Percentiles rank a stretch among this genome's conserved stretches.
phyloP scores from a whole-genome alignment of 2,329 filamentous ascomycete genomes.

The Blumeriella jaapii region DNA sequence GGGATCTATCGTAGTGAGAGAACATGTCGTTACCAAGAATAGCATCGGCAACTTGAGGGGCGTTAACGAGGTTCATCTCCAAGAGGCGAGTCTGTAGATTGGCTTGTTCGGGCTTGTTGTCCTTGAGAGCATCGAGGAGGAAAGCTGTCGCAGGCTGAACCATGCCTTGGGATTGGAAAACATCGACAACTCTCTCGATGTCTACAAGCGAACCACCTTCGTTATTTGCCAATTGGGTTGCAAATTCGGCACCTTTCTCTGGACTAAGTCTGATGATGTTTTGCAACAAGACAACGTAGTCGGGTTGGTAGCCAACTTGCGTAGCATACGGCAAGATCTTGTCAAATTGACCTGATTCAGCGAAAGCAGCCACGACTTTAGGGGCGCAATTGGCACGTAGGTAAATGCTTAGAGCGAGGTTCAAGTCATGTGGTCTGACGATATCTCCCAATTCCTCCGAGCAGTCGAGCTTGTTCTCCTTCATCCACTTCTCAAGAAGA shows the following conservation, averaged over 20 bases:
- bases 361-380: conserved; percentile 91
- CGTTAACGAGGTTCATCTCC: conserved; percentile 96
- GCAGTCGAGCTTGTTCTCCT: conserved; percentile 88
- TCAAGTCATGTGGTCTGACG: conserved; percentile 78
- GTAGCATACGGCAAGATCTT: conserved; percentile 89
- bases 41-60: conserved; percentile 93
- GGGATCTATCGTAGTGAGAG: conserved; percentile 84
- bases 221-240: conserved; percentile 80
- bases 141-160: conserved; percentile 97
- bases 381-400: conserved; percentile 80
- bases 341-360: conserved; percentile 92
- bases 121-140: conserved; percentile 86
- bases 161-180: conserved; percentile 97
- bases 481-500: conserved; percentile 94
- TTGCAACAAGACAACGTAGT: conserved; percentile 84
- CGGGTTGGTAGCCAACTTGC: conserved; percentile 80
- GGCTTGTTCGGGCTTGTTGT: conserved; percentile 88
- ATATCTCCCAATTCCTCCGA: conserved; percentile 95
- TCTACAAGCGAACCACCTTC: conserved; percentile 82
- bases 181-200: conserved; percentile 87
- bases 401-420: conserved; percentile 80
- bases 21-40: conserved; percentile 99
- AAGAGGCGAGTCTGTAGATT: conserved; percentile 87
- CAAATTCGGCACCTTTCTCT: conserved; percentile 91
- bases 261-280: conserved; percentile 69